Percentiles rank a stretch among this genome's conserved stretches.
Evolutionary conservation across 768 basidiomycete species (phyloP).

Genomic region (Trametes cingulata): DNA sequence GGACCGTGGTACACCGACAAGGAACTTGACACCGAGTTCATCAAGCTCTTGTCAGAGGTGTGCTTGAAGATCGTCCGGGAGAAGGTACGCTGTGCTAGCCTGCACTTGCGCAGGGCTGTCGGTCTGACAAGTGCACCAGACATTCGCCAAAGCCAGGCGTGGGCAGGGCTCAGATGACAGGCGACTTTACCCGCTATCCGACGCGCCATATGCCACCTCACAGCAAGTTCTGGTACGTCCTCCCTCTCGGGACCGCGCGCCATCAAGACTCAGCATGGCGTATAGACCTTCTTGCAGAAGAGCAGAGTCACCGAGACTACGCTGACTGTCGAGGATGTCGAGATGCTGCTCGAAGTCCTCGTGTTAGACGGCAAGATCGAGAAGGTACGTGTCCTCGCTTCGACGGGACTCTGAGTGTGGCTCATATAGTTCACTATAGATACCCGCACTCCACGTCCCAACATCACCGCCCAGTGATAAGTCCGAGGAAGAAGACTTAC

Average conservation of each 20-base stretch:
- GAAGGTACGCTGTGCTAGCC: conserved; percentile 46
- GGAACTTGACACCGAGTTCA: conserved; percentile 91
- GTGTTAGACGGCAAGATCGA: conserved; percentile 91
- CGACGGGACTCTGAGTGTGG: too few relatives aligned
- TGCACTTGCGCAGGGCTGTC: background rate
- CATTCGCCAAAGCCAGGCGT: conserved; percentile 62
- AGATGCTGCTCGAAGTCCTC: conserved; percentile 86
- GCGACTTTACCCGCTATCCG: conserved; percentile 72
- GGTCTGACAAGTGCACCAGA: conserved; percentile 41
- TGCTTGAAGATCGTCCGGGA: conserved; percentile 77
- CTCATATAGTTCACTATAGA: background rate
- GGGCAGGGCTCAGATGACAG: conserved; percentile 34
- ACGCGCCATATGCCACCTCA: conserved; percentile 72
- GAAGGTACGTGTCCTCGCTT: conserved; percentile 46
- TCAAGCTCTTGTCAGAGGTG: conserved; percentile 74
- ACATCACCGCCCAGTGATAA: background rate
- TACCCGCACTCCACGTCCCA: conserved; percentile 9
- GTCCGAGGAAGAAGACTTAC: too few relatives aligned
- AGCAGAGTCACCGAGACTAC: conserved; percentile 80
- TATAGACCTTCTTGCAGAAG: conserved; percentile 61
- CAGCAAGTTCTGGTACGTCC: conserved; percentile 58
- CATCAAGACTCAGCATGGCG: background rate
- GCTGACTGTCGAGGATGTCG: conserved; percentile 82
- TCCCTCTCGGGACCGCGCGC: too few relatives aligned
- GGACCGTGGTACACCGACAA: conserved; percentile 98